Conservation (phyloP, 371 early-diverging fungal genomes). For the Blastocladiella emersonii region DNA sequence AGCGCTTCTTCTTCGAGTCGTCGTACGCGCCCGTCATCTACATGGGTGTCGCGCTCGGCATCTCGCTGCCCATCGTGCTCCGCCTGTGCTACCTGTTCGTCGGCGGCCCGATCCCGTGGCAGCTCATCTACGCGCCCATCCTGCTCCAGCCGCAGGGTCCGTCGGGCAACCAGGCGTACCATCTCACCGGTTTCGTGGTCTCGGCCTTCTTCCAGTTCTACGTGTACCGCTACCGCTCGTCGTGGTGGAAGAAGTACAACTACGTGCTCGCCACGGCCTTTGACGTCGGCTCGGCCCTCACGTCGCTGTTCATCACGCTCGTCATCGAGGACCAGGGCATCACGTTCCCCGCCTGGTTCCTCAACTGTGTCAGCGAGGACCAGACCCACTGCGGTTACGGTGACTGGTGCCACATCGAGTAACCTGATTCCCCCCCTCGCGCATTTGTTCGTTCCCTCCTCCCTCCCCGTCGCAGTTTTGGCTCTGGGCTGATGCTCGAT, state of each 20-base stretch:
- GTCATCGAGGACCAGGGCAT: not conserved
- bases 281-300: not conserved
- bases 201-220: conserved; percentile 10
- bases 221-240: conserved; percentile 6
- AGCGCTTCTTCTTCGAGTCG: conserved; percentile 7
- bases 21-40: conserved; percentile 6
- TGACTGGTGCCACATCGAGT: too few species aligned
- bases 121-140: not conserved
- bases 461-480: too few species aligned
- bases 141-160: not conserved
- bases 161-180: not conserved
- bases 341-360: not conserved
- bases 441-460: too few species aligned
- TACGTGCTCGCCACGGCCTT: conserved; percentile 10
- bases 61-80: conserved; percentile 8
- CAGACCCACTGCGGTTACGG: too few species aligned
- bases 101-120: not conserved
- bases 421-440: too few species aligned
- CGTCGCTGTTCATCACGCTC: not conserved
- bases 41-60: conserved; percentile 11
- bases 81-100: not conserved
- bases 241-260: conserved; percentile 15
- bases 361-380: too few species aligned
- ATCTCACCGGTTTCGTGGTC: conserved; percentile 7
- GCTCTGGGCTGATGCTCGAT: too few species aligned